These are phyloP conservation scores for Aspergillus brunneoviolaceus DNA, from an alignment of 2,329 filamentous ascomycete genomes.

Conservation along the genomic window DNA sequence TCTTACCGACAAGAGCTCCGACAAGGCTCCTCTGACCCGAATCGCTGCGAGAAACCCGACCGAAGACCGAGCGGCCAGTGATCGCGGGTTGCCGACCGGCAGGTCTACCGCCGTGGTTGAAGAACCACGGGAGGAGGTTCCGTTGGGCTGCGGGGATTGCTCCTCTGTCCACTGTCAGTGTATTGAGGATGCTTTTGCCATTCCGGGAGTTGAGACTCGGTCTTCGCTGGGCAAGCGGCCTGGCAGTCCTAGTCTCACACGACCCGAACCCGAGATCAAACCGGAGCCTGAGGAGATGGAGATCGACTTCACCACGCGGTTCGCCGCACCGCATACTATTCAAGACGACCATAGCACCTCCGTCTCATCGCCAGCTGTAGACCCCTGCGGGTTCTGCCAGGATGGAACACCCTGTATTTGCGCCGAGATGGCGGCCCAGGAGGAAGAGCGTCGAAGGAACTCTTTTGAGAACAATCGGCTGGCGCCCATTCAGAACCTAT, in stretches of 20 bases:
- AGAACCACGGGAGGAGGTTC: slow-evolving; percentile 36
- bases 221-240: slow-evolving; percentile 35
- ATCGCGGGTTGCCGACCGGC: slow-evolving; percentile 6
- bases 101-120: slow-evolving; percentile 10
- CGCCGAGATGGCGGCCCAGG: slow-evolving; percentile 61
- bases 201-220: slow-evolving; percentile 42
- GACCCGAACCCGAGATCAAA: slow-evolving; percentile 50
- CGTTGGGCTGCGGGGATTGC: slow-evolving; percentile 66
- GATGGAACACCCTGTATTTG: slow-evolving; percentile 81
- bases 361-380: slow-evolving; percentile 49
- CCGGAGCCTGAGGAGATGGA: slow-evolving; percentile 56
- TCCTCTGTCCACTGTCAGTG: slow-evolving; percentile 63
- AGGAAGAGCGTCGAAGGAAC: slow-evolving; percentile 46
- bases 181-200: slow-evolving; percentile 55
- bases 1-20: slow-evolving; percentile 28
- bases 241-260: slow-evolving; percentile 53
- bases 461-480: slow-evolving; percentile 40
- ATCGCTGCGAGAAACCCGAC: slow-evolving; percentile 4
- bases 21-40: slow-evolving; percentile 41
- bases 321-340: slow-evolving; percentile 47
- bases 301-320: slow-evolving; percentile 71
- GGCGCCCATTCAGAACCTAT: slow-evolving; percentile 47
- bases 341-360: slow-evolving; percentile 24
- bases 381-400: slow-evolving; percentile 78
- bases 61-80: slow-evolving; percentile 3